Percentiles rank a stretch among this genome's conserved stretches.
Evolutionary conservation across 129 eudicot species (phyloP).

Genomic region (Heracleum sosnowskyi): DNA sequence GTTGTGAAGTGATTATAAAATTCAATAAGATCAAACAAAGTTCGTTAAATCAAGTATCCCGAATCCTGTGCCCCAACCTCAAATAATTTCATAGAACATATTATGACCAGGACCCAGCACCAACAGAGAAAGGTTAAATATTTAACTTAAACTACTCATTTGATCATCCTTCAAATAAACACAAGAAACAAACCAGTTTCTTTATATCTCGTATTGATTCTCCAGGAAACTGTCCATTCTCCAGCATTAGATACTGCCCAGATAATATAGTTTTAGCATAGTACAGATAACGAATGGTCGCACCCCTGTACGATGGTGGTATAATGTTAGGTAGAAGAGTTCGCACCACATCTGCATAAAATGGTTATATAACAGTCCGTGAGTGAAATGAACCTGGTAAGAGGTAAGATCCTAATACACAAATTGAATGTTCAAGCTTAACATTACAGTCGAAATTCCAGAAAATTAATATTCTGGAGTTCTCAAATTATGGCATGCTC

Average conservation of each 20-base stretch:
- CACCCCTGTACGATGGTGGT: slow-evolving; percentile 96
- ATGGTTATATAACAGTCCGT: slow-evolving; percentile 6
- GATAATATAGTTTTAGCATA: slow-evolving; percentile 57
- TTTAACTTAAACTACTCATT: neutral
- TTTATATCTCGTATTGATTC: slow-evolving; percentile 38
- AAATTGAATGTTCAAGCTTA: neutral
- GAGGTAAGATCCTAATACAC: neutral
- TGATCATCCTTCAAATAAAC: neutral
- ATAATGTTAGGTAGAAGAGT: slow-evolving; percentile 63
- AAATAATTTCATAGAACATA: neutral
- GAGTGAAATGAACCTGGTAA: neutral
- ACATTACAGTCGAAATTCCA: neutral
- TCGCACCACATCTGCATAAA: slow-evolving; percentile 68
- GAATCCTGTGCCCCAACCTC: neutral
- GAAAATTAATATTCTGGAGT: neutral
- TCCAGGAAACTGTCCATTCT: slow-evolving; percentile 52
- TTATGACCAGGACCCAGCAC: neutral
- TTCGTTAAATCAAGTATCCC: neutral
- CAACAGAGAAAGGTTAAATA: neutral
- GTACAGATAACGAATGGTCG: slow-evolving; percentile 85
- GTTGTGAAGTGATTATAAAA: neutral
- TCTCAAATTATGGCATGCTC: neutral
- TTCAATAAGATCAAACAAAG: neutral
- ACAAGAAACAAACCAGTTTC: slow-evolving; percentile 47
- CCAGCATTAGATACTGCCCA: slow-evolving; percentile 56